Conservation (phyloP, 352 stramenopile genomes). For the Globisporangium orthogonon region DNA sequence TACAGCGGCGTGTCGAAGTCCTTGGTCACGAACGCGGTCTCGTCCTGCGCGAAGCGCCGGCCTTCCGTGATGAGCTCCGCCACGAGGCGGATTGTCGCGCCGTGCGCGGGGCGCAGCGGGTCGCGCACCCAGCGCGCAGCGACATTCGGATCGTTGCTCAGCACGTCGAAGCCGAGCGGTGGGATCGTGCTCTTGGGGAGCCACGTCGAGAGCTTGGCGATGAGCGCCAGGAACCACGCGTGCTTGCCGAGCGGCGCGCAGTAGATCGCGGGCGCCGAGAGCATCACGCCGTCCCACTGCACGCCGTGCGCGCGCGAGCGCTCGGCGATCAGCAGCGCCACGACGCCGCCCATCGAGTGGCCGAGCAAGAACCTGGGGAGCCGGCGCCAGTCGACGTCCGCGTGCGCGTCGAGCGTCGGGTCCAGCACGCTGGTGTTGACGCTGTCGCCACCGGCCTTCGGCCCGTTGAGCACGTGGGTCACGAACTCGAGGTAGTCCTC, state of each 20-base stretch:
- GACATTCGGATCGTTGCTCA: conserved; percentile 22
- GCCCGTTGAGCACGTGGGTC: conserved; percentile 25
- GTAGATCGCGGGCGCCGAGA: conserved; percentile 27
- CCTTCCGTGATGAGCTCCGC: conserved; percentile 21
- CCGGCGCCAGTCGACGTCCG: conserved; percentile 22
- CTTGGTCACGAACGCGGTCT: conserved; percentile 17
- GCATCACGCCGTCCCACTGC: conserved; percentile 33
- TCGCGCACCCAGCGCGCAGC: conserved; percentile 27
- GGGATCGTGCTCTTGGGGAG: conserved; percentile 31
- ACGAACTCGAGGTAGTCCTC: conserved; percentile 56
- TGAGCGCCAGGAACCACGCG: conserved; percentile 12
- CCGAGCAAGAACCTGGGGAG: conserved; percentile 50
- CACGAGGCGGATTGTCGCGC: conserved; percentile 20
- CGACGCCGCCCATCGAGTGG: conserved; percentile 48
- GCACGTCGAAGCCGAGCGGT: conserved; percentile 19
- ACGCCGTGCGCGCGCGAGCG: conserved; percentile 16
- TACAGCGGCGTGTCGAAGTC: conserved; percentile 26
- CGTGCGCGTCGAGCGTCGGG: conserved; percentile 22
- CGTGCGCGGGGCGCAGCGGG: conserved; percentile 23
- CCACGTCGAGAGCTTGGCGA: conserved; percentile 18
- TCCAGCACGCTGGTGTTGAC: conserved; percentile 22
- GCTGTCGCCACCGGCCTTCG: not conserved
- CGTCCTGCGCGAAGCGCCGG: conserved; percentile 14
- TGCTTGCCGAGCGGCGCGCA: conserved; percentile 20
- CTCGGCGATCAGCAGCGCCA: conserved; percentile 28